Evolutionary conservation across 306 rosid species (phyloP), one percentile per base, ranked within the genome.

Genomic region (Cucumis cinereus): DNA sequence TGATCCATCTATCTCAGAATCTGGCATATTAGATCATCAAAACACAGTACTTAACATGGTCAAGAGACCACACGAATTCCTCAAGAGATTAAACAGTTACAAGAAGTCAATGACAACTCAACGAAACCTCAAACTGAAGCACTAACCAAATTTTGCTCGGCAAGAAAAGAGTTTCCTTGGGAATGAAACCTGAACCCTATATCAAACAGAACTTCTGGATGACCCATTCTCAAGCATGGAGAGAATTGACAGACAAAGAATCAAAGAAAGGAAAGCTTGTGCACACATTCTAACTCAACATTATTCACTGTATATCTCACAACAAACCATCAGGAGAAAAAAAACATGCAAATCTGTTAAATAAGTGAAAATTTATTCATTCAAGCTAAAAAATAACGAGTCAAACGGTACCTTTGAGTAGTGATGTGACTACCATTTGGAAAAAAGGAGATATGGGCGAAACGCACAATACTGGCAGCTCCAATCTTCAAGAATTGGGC

Each of bases 131-230:
- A 22, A 20, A 74, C 28, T 66, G 60, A 59, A 77, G 38, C 59
- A 68, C 92, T 81, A 82, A 93, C 97, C 90, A 43, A 83, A 85
- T 38, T 84, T 90, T 35, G 91, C 91, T 57, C 58, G 88, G 78
- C 90, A 90, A 78, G 77, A 71, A 80, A 87, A 88, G 76, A 75
- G 35, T 80, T 80, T 91, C 74, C 85, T 75, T 71, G 85, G 75
- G 40, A 81, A 82, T 80, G 85, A 50, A 80, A 87, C 77, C 78
- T 76, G 89, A 35, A 74, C 83, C 89, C 98, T 91, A 88, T 36
- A 15, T 73, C 61, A 64, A 77, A 50, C 47, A 74, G 2, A 73
- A 53, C 43, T n/a, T 30, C 33, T 6, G 52, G 85, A 76, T 30
- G 24, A 76, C 71, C 5, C 38, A 67, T 74, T 36, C 33, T 33